Conservation (phyloP, 1,284 basidiomycete genomes). For the Ganoderma multipileum region DNA sequence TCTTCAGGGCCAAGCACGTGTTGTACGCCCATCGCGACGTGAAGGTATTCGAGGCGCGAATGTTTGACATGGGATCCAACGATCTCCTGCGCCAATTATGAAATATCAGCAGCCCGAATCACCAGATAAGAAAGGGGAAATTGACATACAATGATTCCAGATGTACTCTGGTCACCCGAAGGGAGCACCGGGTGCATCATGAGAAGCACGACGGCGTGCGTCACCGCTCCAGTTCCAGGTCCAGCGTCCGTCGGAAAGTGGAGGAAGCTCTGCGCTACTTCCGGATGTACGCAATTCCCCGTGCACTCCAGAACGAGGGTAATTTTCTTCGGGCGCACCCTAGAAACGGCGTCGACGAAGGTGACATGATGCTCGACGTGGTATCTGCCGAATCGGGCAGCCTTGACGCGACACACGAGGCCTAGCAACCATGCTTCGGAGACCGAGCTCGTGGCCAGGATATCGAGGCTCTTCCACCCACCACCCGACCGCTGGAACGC, state of each 20-base stretch:
- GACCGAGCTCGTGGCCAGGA: background rate
- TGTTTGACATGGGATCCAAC: constrained; percentile 1
- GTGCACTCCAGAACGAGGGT: background rate
- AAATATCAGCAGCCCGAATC: background rate
- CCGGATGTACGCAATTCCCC: background rate
- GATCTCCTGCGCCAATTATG: background rate
- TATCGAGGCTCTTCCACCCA: constrained; percentile 16
- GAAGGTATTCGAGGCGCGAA: constrained; percentile 18
- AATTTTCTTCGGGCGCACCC: constrained; percentile 8
- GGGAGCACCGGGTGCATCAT: background rate
- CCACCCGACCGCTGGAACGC: constrained; percentile 1
- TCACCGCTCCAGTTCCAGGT: background rate
- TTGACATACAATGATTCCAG: background rate
- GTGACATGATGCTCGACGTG: background rate
- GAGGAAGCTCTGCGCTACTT: constrained; percentile 1
- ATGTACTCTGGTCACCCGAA: background rate
- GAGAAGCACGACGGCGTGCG: background rate
- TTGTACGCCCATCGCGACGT: constrained; percentile 6
- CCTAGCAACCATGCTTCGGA: constrained; percentile 6
- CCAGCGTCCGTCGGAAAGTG: background rate
- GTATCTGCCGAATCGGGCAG: constrained; percentile 6
- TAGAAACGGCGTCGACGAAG: constrained; percentile 5
- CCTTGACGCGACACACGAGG: constrained; percentile 9
- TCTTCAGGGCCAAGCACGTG: background rate
- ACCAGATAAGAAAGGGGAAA: background rate